A percentile compares a stretch with the other conserved stretches of the same genome.
These are phyloP conservation scores for Tetraselmis chui DNA, from an alignment of 139 green algal species.

Conservation along the genomic window DNA sequence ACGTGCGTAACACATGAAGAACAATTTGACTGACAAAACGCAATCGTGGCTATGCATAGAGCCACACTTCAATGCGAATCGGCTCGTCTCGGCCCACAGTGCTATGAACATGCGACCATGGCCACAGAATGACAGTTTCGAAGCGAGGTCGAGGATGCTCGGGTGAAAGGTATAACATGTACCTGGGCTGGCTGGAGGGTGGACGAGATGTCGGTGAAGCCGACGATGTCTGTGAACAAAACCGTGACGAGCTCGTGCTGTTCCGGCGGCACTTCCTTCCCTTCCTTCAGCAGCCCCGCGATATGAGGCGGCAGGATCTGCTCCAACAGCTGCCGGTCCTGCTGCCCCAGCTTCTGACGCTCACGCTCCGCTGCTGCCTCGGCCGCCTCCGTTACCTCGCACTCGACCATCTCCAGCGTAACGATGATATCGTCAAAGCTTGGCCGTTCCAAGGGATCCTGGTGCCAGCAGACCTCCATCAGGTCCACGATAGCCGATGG, in stretches of 20 bases:
- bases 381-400: neutral
- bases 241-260: slow-evolving; percentile 4
- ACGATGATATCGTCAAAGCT: slow-evolving; percentile 4
- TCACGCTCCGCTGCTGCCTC: neutral
- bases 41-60: too few species aligned
- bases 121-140: too few species aligned
- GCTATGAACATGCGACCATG: too few species aligned
- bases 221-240: slow-evolving; percentile 11
- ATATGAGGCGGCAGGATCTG: neutral
- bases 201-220: slow-evolving; percentile 4
- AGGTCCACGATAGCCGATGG: neutral
- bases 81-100: too few species aligned
- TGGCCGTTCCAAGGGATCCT: slow-evolving; percentile 1
- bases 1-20: too few species aligned
- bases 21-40: too few species aligned
- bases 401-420: neutral
- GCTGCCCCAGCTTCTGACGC: neutral
- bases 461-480: slow-evolving; percentile 4
- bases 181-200: neutral
- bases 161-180: neutral
- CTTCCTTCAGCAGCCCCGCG: neutral
- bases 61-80: too few species aligned
- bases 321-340: neutral
- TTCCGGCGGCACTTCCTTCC: neutral
- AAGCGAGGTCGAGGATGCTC: too few species aligned